Evolutionary conservation across 2,329 filamentous ascomycete genomes (phyloP).

Genomic region (Rhynchosporium secalis): DNA sequence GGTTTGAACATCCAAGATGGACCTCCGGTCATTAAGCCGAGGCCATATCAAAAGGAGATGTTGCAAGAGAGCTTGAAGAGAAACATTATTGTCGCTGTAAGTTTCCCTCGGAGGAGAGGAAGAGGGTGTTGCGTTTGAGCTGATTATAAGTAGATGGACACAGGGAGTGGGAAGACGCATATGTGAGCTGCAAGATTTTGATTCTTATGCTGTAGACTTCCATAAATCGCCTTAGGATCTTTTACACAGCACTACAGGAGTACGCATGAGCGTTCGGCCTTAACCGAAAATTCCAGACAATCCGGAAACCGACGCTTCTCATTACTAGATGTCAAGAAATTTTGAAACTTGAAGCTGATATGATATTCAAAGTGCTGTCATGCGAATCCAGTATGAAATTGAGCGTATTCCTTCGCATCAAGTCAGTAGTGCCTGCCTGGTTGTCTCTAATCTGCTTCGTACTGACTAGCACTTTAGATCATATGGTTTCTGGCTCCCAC

Average conservation of each 20-base stretch:
- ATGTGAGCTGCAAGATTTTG: constrained; percentile 53
- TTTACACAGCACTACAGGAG: not conserved
- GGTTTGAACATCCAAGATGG: constrained; percentile 14
- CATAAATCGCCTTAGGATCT: not conserved
- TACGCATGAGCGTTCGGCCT: not conserved
- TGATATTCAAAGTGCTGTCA: constrained; percentile 25
- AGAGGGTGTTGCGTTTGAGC: not conserved
- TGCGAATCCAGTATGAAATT: constrained; percentile 35
- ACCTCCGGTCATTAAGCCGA: constrained; percentile 30
- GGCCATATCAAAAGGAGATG: constrained; percentile 73
- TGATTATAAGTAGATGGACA: constrained; percentile 65
- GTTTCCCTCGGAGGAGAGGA: constrained; percentile 7
- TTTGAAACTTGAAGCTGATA: not conserved
- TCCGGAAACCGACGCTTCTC: not conserved
- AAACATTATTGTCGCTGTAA: constrained; percentile 72
- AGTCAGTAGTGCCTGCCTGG: constrained; percentile 10
- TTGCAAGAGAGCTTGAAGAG: constrained; percentile 64
- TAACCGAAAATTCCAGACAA: not conserved
- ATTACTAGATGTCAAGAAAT: not conserved
- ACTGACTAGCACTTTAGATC: constrained; percentile 42
- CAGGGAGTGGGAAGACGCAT: constrained; percentile 76
- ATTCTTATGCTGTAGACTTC: not conserved
- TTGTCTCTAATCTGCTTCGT: not conserved
- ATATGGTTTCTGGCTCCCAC: constrained; percentile 77
- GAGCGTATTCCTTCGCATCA: constrained; percentile 27